Conservation (phyloP, 495 filamentous ascomycete genomes). For the Podospora sp. region DNA sequence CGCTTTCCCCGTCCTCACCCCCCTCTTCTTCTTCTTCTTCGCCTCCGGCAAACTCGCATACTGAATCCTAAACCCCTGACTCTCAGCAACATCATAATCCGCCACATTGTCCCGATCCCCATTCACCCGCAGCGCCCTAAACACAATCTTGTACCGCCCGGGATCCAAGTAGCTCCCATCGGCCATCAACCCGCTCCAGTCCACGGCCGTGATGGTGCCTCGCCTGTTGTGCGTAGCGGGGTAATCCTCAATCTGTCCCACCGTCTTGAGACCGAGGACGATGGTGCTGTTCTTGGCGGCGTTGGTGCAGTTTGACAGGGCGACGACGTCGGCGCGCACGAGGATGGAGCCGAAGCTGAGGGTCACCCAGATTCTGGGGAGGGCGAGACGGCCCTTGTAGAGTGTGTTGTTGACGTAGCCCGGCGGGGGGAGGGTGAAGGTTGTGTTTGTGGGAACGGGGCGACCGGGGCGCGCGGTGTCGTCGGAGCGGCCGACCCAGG, state of each 20-base stretch:
- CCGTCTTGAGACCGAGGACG: conserved; percentile 43
- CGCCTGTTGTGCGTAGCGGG: conserved; percentile 46
- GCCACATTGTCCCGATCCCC: conserved; percentile 35
- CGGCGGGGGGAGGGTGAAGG: conserved; percentile 45
- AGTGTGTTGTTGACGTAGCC: conserved; percentile 40
- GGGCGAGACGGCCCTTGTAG: conserved; percentile 31
- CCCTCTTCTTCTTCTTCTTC: conserved; percentile 12
- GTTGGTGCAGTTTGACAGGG: conserved; percentile 33
- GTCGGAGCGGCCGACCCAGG: conserved; percentile 37
- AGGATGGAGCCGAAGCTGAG: conserved; percentile 50
- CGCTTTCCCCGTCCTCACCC: background rate
- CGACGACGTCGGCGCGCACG: conserved; percentile 48
- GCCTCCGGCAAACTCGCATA: conserved; percentile 23
- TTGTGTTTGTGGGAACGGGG: conserved; percentile 38
- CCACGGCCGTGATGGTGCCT: conserved; percentile 27
- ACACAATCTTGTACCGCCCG: conserved; percentile 49
- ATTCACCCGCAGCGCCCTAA: conserved; percentile 49
- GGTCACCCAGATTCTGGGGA: conserved; percentile 32
- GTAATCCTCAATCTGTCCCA: conserved; percentile 38
- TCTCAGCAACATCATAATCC: conserved; percentile 45
- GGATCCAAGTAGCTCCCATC: conserved; percentile 46
- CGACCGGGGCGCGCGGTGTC: conserved; percentile 30
- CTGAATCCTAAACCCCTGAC: conserved; percentile 40
- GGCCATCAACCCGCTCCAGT: conserved; percentile 48
- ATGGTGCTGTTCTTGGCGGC: conserved; percentile 28